Percentiles rank a stretch among this genome's conserved stretches.
Conservation (phyloP, 768 basidiomycete genomes). For the Pisolithus microcarpus region DNA sequence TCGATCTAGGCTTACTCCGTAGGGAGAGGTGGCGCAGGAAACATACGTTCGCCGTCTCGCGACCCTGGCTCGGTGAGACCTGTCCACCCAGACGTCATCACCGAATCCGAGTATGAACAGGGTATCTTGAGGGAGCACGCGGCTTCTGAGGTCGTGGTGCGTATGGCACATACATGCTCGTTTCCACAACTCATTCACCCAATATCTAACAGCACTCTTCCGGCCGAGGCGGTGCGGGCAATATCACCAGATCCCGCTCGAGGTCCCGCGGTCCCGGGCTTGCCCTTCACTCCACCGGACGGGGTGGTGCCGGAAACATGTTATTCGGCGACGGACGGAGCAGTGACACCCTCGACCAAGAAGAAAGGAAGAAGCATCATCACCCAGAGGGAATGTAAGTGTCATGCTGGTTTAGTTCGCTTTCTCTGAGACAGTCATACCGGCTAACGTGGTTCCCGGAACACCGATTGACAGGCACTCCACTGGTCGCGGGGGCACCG, state of each 20-base stretch:
- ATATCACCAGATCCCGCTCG: conserved; percentile 48
- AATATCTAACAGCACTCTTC: conserved; percentile 39
- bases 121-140: conserved; percentile 19
- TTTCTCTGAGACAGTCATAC: background rate
- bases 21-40: conserved; percentile 81
- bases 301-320: conserved; percentile 62
- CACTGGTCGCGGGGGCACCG: conserved; percentile 61
- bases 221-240: conserved; percentile 62
- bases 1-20: conserved; percentile 34
- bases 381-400: conserved; percentile 38
- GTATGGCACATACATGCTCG: conserved; percentile 10
- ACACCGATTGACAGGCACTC: conserved; percentile 42
- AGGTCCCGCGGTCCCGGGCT: conserved; percentile 35
- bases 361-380: conserved; percentile 25
- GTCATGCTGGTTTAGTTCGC: background rate
- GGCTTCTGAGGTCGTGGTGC: conserved; percentile 28
- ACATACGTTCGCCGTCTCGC: conserved; percentile 74
- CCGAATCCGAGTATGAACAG: conserved; percentile 20
- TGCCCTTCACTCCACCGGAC: conserved; percentile 44
- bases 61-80: conserved; percentile 31
- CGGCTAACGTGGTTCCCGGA: conserved; percentile 1
- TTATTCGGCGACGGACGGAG: conserved; percentile 20
- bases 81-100: conserved; percentile 18
- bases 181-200: background rate
- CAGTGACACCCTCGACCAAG: conserved; percentile 26